Evolutionary conservation across 2,329 filamentous ascomycete species (phyloP).

Genomic region (Decorospora gaudefroyi): DNA sequence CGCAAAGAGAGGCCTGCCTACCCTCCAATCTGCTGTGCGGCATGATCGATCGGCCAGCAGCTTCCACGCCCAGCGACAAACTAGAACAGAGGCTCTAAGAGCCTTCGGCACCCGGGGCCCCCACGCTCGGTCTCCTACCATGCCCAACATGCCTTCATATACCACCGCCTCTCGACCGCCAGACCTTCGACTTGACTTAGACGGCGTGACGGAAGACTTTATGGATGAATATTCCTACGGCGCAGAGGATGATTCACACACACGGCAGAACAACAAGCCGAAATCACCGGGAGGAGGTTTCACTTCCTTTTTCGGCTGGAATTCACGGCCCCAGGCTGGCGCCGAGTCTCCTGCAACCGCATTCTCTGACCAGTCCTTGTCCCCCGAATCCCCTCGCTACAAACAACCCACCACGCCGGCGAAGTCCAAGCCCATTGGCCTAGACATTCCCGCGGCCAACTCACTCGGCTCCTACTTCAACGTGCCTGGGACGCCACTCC

Average conservation of each 20-base stretch:
- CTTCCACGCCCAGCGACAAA: slow-evolving; percentile 35
- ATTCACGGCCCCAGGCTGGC: slow-evolving; percentile 58
- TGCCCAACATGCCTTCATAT: slow-evolving; percentile 48
- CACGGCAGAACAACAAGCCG: slow-evolving; percentile 42
- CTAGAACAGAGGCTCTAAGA: slow-evolving; percentile 35
- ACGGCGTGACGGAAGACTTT: slow-evolving; percentile 46
- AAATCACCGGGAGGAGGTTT: slow-evolving; percentile 59
- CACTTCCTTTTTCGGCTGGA: slow-evolving; percentile 71
- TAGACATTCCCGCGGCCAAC: slow-evolving; percentile 59
- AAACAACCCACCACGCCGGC: slow-evolving; percentile 32
- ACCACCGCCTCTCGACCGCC: slow-evolving; percentile 32
- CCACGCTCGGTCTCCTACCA: slow-evolving; percentile 45
- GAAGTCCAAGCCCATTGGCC: slow-evolving; percentile 51
- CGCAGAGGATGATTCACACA: slow-evolving; percentile 31
- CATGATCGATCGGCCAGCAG: slow-evolving; percentile 47
- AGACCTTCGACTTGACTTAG: slow-evolving; percentile 43
- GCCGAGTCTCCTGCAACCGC: slow-evolving; percentile 65
- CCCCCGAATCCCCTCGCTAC: slow-evolving; percentile 61
- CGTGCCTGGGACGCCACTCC: slow-evolving; percentile 53
- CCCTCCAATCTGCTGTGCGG: slow-evolving; percentile 28
- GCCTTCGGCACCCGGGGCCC: slow-evolving; percentile 22
- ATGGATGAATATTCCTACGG: slow-evolving; percentile 44
- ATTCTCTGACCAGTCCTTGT: slow-evolving; percentile 64
- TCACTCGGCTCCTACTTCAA: slow-evolving; percentile 53
- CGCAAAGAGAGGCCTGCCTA: slow-evolving; percentile 16